These are phyloP conservation scores for Chlorella vulgaris DNA, from an alignment of 139 green algal genomes.

Conservation along the genomic window DNA sequence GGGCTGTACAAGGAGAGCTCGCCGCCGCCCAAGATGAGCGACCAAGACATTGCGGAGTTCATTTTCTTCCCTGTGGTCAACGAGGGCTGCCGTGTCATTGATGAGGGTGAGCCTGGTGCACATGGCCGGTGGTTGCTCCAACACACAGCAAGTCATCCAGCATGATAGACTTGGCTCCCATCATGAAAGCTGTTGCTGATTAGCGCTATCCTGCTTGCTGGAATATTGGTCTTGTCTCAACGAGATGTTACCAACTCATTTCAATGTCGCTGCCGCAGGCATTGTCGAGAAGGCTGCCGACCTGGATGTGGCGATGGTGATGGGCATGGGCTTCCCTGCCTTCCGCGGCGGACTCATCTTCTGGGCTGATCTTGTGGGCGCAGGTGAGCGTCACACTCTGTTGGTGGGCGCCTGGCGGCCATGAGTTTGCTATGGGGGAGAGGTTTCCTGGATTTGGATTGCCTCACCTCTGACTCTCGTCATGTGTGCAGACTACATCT, in stretches of 20 bases:
- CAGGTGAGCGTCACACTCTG: slow-evolving; percentile 49
- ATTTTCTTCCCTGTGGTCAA: slow-evolving; percentile 99
- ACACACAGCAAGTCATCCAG: too few relatives aligned
- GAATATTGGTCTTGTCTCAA: too few relatives aligned
- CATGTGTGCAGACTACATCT: slow-evolving; percentile 41
- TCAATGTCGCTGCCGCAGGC: too few relatives aligned
- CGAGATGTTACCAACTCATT: too few relatives aligned
- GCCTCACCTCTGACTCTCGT: too few relatives aligned
- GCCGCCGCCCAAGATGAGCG: slow-evolving; percentile 28
- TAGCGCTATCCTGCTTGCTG: too few relatives aligned
- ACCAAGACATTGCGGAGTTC: slow-evolving; percentile 94
- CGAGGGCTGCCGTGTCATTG: slow-evolving; percentile 85
- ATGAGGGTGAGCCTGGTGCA: slow-evolving; percentile 42
- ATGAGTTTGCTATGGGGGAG: background rate
- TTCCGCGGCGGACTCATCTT: slow-evolving; percentile 87
- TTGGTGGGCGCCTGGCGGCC: too few relatives aligned
- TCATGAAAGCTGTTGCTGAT: too few relatives aligned
- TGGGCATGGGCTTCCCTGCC: slow-evolving; percentile 97
- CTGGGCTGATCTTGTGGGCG: slow-evolving; percentile 87
- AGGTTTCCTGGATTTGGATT: too few relatives aligned
- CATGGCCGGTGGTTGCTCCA: too few relatives aligned
- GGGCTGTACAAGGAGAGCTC: slow-evolving; percentile 42
- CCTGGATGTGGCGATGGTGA: slow-evolving; percentile 95
- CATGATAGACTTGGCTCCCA: too few relatives aligned
- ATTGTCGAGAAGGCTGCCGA: slow-evolving; percentile 97